Evolutionary conservation across 345 rosid species (phyloP).

Genomic region (Excoecaria cochinchinensis): DNA sequence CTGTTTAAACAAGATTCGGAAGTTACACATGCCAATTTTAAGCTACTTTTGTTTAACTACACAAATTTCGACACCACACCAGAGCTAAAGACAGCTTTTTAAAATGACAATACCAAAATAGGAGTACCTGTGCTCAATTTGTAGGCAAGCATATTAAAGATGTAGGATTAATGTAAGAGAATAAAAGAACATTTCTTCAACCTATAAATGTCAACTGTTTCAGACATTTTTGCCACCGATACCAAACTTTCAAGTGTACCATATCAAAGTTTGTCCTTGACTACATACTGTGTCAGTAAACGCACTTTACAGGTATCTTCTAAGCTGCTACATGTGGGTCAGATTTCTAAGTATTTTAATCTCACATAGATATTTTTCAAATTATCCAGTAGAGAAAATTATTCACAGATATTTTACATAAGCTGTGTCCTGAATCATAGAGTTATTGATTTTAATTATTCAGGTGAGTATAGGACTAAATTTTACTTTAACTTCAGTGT

Average conservation of each 20-base stretch:
- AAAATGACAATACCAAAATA: neutral
- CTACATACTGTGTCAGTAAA: neutral
- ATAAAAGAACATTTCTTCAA: neutral
- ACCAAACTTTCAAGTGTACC: neutral
- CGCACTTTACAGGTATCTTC: neutral
- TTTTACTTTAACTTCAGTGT: slow-evolving; percentile 16
- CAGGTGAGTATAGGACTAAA: slow-evolving; percentile 7
- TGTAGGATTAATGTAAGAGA: neutral
- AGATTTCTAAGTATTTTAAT: neutral
- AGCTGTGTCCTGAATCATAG: neutral
- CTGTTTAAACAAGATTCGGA: neutral
- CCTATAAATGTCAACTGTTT: neutral
- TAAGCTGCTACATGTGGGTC: slow-evolving; percentile 19
- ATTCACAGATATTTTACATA: slow-evolving; percentile 6
- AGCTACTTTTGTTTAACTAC: neutral
- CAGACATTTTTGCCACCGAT: neutral
- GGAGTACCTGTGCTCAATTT: neutral
- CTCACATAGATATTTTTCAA: neutral
- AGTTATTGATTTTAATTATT: neutral
- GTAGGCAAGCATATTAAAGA: neutral
- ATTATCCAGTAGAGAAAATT: neutral
- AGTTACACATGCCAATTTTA: neutral
- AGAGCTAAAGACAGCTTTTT: neutral
- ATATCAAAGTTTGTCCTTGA: neutral
- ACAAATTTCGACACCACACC: neutral